Base-by-base conservation (phyloP, 169 alveolate species). In the Eimeria acervulina region DNA sequence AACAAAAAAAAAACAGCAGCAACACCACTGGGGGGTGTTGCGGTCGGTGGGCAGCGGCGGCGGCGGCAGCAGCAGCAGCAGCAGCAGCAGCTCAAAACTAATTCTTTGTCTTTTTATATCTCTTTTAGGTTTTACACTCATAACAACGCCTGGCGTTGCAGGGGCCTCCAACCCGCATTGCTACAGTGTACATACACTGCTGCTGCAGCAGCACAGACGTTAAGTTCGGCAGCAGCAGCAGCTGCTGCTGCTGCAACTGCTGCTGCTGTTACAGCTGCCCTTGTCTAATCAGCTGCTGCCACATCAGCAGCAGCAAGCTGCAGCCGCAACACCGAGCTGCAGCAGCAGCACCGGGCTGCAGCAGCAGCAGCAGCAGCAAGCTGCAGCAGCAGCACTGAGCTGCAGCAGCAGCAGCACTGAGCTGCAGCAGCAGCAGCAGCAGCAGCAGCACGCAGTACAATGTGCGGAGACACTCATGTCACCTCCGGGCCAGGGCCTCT, bases 401-500 rank as follows among this genome's bases (percentile, higher is more conserved):
- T 36, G 88, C 70, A 81, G 70, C 70, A 81, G 70, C 72, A 51
- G 90, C 90, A 44, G 70, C 90, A 81, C 31, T 42, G 33, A 7
- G 72, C 90, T n/a, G 66, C 66, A 55, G 12, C 55, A 47, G 55
- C 55, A 47, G 55, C 55, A 47, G 89, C 66, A 78, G 90, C 90
- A 81, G 72, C 90, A 42, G 90, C 42, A 26, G 26, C 31, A 15
- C 23, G n/a, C 44, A 81, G 42, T 81, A 81, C 90, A 81, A 81
- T 81, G 90, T 44, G 23, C 90, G 44, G 55, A 51, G 70, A 33
- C 90, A 81, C 70, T 61, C 70, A 81, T 81, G 90, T 47, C 47
- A 38, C 90, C 90, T 81, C 68, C 90, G 66, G 90, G 90, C 90
- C 70, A 6, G 66, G 90, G 90, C 90, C 90, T 42, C 90, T 81